Conservation (phyloP, 2,329 filamentous ascomycete genomes). For the Aspergillaceae sp. region DNA sequence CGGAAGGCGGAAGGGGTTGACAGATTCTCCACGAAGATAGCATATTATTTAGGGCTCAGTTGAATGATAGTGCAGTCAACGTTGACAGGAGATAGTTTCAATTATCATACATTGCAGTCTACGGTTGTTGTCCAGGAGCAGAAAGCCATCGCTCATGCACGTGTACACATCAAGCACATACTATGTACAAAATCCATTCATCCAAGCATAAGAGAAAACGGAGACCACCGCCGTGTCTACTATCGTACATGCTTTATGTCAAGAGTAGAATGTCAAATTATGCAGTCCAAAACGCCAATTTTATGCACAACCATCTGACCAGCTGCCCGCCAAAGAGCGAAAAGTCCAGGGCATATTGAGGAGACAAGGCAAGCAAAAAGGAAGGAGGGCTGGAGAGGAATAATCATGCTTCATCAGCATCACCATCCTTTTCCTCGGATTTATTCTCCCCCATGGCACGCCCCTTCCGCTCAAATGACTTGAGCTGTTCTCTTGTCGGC, state of each 20-base stretch:
- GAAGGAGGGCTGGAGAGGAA: too few species aligned
- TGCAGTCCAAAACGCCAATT: too few species aligned
- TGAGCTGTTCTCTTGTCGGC: conserved; percentile 17
- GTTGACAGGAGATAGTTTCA: too few species aligned
- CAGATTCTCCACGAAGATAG: too few species aligned
- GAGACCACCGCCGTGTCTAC: background rate
- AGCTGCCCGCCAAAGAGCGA: background rate
- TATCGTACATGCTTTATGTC: background rate
- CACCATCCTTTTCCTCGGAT: background rate
- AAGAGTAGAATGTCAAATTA: too few species aligned
- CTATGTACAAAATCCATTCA: background rate
- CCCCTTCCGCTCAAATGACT: conserved; percentile 6
- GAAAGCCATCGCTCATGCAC: too few species aligned
- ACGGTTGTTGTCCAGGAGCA: too few species aligned
- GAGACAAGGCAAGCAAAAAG: background rate
- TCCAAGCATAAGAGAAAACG: background rate
- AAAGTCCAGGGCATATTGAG: background rate
- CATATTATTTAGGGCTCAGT: background rate
- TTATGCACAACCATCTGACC: conserved; percentile 1
- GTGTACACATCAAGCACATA: too few species aligned
- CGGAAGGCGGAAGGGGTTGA: conserved; percentile 11
- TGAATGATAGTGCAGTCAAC: background rate
- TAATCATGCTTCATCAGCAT: too few species aligned
- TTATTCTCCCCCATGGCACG: background rate
- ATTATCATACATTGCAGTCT: too few species aligned